These are phyloP conservation scores for Cladochytrium replicatum DNA, from an alignment of 192 early-diverging fungal species.

Conservation along the genomic window DNA sequence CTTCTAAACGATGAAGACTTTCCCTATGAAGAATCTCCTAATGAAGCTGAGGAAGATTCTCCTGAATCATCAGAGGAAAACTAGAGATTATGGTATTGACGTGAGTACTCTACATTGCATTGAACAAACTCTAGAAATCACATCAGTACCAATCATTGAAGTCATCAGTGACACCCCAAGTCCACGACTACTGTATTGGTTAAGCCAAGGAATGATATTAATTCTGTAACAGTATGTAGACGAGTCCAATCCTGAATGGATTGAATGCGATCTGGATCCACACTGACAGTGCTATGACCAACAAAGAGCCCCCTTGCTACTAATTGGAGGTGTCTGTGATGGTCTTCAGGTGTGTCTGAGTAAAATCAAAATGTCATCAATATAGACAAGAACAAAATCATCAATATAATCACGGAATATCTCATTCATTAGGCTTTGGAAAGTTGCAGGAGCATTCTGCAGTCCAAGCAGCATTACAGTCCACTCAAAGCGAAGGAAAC, in stretches of 20 bases:
- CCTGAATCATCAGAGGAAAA: no score
- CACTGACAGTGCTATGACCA: not conserved
- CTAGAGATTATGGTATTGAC: no score
- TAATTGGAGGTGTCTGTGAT: not conserved
- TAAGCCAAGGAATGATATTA: not conserved
- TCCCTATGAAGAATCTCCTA: no score
- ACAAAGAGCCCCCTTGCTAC: not conserved
- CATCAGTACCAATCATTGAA: no score
- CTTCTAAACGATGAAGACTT: no score
- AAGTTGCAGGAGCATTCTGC: conserved; percentile 36
- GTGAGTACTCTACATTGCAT: no score
- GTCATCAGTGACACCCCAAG: no score
- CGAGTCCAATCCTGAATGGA: not conserved
- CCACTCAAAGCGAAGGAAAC: conserved; percentile 35
- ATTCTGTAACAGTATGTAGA: not conserved
- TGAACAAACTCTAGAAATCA: no score
- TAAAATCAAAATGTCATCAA: not conserved
- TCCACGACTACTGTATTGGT: conserved; percentile 1
- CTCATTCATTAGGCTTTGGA: conserved; percentile 35
- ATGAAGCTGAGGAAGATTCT: no score
- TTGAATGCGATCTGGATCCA: no score
- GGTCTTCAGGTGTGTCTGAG: not conserved
- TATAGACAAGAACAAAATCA: not conserved
- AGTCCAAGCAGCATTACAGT: conserved; percentile 44
- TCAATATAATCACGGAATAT: conserved; percentile 10